These are phyloP conservation scores for Flaveria floridana DNA, from an alignment of 140 eudicot species.

Conservation along the genomic window DNA sequence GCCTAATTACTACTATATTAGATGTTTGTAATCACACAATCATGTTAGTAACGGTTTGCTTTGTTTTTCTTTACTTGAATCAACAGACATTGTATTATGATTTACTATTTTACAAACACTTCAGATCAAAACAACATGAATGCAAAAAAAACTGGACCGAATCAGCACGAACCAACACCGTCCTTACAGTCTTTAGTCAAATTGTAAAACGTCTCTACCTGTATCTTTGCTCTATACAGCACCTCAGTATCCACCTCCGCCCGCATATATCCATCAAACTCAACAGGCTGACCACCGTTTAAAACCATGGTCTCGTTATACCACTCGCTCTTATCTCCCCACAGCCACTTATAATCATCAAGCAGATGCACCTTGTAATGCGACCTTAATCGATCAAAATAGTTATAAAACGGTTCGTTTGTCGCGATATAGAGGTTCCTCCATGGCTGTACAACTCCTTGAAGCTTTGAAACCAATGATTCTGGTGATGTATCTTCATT, in stretches of 20 bases:
- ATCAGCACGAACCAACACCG: conserved; percentile 73
- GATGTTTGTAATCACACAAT: background rate
- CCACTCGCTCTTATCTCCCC: conserved; percentile 96
- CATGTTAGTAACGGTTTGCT: background rate
- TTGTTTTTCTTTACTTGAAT: no score
- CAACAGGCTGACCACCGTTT: conserved; percentile 53
- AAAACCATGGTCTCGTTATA: conserved; percentile 72
- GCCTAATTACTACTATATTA: background rate
- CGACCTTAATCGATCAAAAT: conserved; percentile 86
- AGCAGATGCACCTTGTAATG: conserved; percentile 85
- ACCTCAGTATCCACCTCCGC: conserved; percentile 96
- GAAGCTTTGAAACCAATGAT: conserved; percentile 71
- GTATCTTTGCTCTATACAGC: conserved; percentile 73
- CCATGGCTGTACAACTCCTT: conserved; percentile 66
- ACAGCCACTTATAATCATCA: conserved; percentile 73
- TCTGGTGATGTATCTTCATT: conserved; percentile 94
- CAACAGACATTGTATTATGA: conserved; percentile 1
- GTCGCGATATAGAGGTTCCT: conserved; percentile 89
- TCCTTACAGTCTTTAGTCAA: conserved; percentile 92
- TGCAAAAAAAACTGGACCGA: conserved; percentile 8
- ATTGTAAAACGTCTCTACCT: conserved; percentile 84
- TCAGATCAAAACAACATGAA: conserved; percentile 22
- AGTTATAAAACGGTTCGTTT: conserved; percentile 75
- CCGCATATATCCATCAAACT: conserved; percentile 87
- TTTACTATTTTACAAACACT: conserved; percentile 21